These are phyloP conservation scores for Aspergillus conjunctus DNA, from an alignment of 495 filamentous ascomycete genomes.

Conservation along the genomic window DNA sequence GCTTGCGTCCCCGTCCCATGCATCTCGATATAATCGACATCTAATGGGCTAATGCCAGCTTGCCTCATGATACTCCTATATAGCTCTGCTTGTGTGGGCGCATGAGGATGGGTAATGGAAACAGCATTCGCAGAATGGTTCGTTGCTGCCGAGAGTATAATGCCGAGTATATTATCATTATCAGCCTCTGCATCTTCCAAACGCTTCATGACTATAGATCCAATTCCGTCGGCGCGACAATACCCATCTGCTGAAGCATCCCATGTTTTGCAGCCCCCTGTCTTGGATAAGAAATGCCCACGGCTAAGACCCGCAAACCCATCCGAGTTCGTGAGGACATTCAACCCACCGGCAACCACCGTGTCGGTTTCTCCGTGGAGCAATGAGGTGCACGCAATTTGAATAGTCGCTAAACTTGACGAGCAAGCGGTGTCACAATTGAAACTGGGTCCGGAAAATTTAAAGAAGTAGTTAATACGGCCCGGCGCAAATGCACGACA, in stretches of 20 bases:
- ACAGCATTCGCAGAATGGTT: constrained; percentile 51
- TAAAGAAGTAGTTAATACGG: constrained; percentile 58
- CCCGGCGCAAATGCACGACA: constrained; percentile 70
- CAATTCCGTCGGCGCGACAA: no score
- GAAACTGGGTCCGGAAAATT: constrained; percentile 71
- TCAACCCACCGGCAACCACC: constrained; percentile 72
- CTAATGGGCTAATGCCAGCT: constrained; percentile 49
- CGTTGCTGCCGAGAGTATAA: constrained; percentile 38
- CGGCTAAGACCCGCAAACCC: constrained; percentile 68
- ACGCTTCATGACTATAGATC: constrained; percentile 46
- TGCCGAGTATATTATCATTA: constrained; percentile 48
- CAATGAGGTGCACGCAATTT: constrained; percentile 66
- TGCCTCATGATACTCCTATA: constrained; percentile 43
- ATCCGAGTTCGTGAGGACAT: constrained; percentile 68
- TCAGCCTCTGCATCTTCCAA: constrained; percentile 52
- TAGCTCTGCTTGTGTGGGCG: constrained; percentile 49
- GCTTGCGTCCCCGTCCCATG: constrained; percentile 51
- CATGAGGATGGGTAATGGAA: constrained; percentile 51
- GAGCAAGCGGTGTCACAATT: constrained; percentile 81
- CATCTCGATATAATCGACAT: constrained; percentile 55
- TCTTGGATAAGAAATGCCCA: constrained; percentile 71
- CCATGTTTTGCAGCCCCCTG: constrained; percentile 67
- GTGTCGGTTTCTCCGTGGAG: constrained; percentile 70
- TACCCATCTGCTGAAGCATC: constrained; percentile 72
- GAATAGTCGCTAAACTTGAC: constrained; percentile 67